A percentile compares a stretch with the other conserved stretches of the same genome.
Evolutionary conservation across 805 yeast genomes (phyloP).

Genomic region (Lachancea lanzarotensis): DNA sequence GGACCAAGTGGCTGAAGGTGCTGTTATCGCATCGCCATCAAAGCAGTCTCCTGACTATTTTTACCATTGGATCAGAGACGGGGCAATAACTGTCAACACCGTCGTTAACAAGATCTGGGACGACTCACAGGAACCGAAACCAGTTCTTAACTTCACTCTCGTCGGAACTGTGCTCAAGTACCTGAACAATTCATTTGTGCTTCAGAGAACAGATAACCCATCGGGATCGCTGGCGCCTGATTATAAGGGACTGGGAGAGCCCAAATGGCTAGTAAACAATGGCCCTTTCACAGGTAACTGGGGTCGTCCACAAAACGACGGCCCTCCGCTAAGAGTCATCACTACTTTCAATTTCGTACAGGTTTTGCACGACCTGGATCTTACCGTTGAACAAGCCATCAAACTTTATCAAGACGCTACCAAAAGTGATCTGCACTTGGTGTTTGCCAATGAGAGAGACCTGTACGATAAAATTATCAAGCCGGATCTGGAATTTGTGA

Average conservation of each 20-base stretch:
- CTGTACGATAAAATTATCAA: slow-evolving; percentile 49
- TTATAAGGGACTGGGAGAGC: slow-evolving; percentile 74
- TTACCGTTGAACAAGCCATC: slow-evolving; percentile 27
- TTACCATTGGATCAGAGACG: slow-evolving; percentile 87
- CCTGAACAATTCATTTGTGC: slow-evolving; percentile 45
- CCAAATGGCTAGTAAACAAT: slow-evolving; percentile 70
- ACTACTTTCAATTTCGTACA: slow-evolving; percentile 53
- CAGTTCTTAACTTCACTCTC: slow-evolving; percentile 15
- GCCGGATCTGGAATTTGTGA: slow-evolving; percentile 64
- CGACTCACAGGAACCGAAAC: slow-evolving; percentile 5
- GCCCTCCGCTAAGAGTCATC: slow-evolving; percentile 77
- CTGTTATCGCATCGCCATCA: slow-evolving; percentile 82
- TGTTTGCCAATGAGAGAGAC: slow-evolving; percentile 28
- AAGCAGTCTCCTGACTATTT: slow-evolving; percentile 65
- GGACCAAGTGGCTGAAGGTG: slow-evolving; percentile 52
- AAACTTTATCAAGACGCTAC: slow-evolving; percentile 10
- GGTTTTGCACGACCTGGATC: slow-evolving; percentile 33
- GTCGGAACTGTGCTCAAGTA: slow-evolving; percentile 48
- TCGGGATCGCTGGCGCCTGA: slow-evolving; percentile 51
- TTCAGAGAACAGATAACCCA: slow-evolving; percentile 64
- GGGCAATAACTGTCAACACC: slow-evolving; percentile 71
- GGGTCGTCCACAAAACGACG: slow-evolving; percentile 97
- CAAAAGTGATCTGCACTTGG: slow-evolving; percentile 1
- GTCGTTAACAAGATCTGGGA: slow-evolving; percentile 40
- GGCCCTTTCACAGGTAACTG: slow-evolving; percentile 57